Evolutionary conservation across 2,329 filamentous ascomycete species (phyloP), one percentile per base, ranked within the genome.

Genomic region (Aspergillus versicolor): DNA sequence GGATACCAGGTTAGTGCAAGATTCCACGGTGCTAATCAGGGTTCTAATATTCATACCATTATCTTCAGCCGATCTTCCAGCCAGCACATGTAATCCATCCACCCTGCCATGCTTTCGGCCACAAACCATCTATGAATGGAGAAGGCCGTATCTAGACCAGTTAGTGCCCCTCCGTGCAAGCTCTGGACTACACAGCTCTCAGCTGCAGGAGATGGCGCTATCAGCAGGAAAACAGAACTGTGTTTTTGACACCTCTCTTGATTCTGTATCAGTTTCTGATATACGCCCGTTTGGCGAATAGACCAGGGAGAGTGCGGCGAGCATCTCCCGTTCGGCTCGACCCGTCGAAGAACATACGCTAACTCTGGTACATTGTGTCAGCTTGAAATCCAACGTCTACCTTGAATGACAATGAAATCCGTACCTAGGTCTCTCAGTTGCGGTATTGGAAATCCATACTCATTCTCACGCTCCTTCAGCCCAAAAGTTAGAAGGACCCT

Each of bases 81-180:
- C 60, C 51, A 62, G 34, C 38, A 53, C 58, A 58, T 58, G 40
- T 61, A 61, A 13, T 60, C 60, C 47, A 52, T 55, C 60, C 60
- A 62, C 24, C 58, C 55, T 21, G 24, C 40, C 22, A 60, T 27
- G 32, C 58, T 53, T 37, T 62, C 58, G 6, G 22, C 4, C 11
- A 61, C 54, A 46, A 62, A 40, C 7, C 32, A 38, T 30, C 56
- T 49, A 45, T 62, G 60, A 5, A 62, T 22, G 6, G 46, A 30
- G 17, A 57, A 57, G 2, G 44, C 42, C 11, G 37, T 48, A 4
- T 34, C 30, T 21, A 50, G 27, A 27, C n/a, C 49, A 40, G 5
- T 3, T 32, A 43, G 19, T 15, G 19, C 27, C 30, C 21, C 19
- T 6, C 4, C 30, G 7, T 19, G n/a, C 21, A 61, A 19, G n/a